A percentile compares a stretch with the other conserved stretches of the same genome.
Conservation (phyloP, 768 basidiomycete species). For the Russula vinacea region DNA sequence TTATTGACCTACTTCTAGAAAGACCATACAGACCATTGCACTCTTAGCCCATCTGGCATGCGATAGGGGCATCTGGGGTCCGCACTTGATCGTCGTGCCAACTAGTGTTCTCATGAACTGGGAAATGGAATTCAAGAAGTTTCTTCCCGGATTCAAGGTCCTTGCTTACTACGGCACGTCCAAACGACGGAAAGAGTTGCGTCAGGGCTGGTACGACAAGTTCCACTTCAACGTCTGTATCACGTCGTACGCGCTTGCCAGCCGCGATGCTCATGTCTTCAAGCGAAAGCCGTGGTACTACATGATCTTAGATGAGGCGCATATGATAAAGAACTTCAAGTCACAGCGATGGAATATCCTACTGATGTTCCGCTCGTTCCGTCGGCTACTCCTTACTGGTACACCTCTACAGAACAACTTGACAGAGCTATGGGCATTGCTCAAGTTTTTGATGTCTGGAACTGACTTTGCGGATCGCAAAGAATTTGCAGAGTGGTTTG, state of each 20-base stretch:
- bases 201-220: conserved; percentile 88
- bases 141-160: conserved; percentile 82
- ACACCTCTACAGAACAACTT: conserved; percentile 97
- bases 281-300: conserved; percentile 94
- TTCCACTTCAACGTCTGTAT: conserved; percentile 92
- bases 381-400: conserved; percentile 87
- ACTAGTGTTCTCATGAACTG: conserved; percentile 93
- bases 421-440: conserved; percentile 90
- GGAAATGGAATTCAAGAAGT: conserved; percentile 97
- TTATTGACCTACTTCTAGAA: conserved; percentile 45
- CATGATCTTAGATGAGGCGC: conserved; percentile 93
- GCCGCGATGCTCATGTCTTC: conserved; percentile 86
- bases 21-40: conserved; percentile 96
- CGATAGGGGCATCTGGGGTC: conserved; percentile 87
- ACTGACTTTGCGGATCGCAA: conserved; percentile 86
- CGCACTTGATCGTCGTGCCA: conserved; percentile 89
- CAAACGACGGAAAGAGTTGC: conserved; percentile 84
- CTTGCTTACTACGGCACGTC: conserved; percentile 88
- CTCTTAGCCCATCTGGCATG: conserved; percentile 90
- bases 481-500: conserved; percentile 96
- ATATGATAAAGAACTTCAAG: conserved; percentile 97
- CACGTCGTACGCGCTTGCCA: conserved; percentile 91
- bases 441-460: conserved; percentile 92
- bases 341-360: conserved; percentile 92
- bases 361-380: conserved; percentile 81